phyloP scores from a whole-genome alignment of 164 flowering plant species.

The Tetracentron sinense region DNA sequence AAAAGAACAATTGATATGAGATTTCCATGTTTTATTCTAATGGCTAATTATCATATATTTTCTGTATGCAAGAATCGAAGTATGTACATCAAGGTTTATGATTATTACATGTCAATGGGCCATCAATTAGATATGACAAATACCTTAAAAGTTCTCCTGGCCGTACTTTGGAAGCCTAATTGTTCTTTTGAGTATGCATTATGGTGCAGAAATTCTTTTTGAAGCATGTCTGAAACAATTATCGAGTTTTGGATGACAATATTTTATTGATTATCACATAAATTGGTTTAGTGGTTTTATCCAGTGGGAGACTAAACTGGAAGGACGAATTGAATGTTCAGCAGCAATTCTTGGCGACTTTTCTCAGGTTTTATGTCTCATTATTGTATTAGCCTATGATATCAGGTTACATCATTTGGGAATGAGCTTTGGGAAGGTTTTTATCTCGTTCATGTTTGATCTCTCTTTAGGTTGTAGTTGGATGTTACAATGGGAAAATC shows the following conservation, averaged over 20 bases:
- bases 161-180: background rate
- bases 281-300: slow-evolving; percentile 51
- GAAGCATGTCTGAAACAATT: background rate
- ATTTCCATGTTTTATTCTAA: too few species aligned
- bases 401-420: slow-evolving; percentile 1
- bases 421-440: slow-evolving; percentile 1
- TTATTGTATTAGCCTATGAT: background rate
- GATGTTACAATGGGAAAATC: slow-evolving; percentile 82
- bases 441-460: slow-evolving; percentile 5
- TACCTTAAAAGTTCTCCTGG: background rate
- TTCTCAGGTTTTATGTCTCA: slow-evolving; percentile 52
- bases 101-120: background rate
- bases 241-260: background rate
- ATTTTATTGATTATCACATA: slow-evolving; percentile 12
- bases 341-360: slow-evolving; percentile 71
- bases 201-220: background rate
- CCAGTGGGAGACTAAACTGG: slow-evolving; percentile 61
- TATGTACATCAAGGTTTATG: background rate
- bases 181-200: background rate
- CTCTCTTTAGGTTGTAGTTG: slow-evolving; percentile 65
- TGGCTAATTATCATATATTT: background rate
- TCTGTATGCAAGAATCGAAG: background rate
- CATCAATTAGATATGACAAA: background rate
- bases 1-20: too few species aligned
- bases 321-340: slow-evolving; percentile 83